A percentile compares a stretch with the other conserved stretches of the same genome.
Evolutionary conservation across 441 rosid species (phyloP).

Genomic region (California macrophylla): DNA sequence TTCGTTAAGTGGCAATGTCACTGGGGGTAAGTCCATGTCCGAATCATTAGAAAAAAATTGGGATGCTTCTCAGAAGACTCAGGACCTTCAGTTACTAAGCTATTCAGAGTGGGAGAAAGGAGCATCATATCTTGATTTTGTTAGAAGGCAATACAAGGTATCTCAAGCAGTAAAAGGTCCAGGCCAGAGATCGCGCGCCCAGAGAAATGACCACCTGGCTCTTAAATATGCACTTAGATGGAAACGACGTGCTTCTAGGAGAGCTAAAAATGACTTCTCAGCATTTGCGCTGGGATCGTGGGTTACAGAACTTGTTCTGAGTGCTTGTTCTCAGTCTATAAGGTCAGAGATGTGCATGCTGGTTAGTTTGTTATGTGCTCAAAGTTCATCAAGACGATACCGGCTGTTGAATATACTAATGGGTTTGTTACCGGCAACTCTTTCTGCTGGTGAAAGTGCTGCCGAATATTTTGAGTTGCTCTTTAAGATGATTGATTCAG

Average conservation of each 20-base stretch:
- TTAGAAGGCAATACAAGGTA: slow-evolving; percentile 95
- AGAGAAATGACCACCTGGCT: slow-evolving; percentile 75
- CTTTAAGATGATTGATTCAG: slow-evolving; percentile 85
- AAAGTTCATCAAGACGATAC: slow-evolving; percentile 78
- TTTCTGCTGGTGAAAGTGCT: slow-evolving; percentile 95
- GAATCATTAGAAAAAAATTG: slow-evolving; percentile 60
- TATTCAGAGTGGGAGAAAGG: slow-evolving; percentile 99
- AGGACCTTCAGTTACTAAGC: slow-evolving; percentile 83
- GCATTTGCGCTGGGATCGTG: slow-evolving; percentile 96
- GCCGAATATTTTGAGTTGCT: slow-evolving; percentile 97
- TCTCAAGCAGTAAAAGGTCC: slow-evolving; percentile 67
- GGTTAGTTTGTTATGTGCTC: slow-evolving; percentile 79
- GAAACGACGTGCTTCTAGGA: slow-evolving; percentile 66
- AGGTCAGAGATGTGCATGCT: slow-evolving; percentile 99
- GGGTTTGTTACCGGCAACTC: slow-evolving; percentile 81
- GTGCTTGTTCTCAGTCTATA: slow-evolving; percentile 99
- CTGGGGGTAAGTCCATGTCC: slow-evolving; percentile 34
- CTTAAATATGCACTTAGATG: slow-evolving; percentile 93
- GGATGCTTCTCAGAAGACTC: slow-evolving; percentile 62
- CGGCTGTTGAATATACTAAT: slow-evolving; percentile 81
- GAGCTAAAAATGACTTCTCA: slow-evolving; percentile 60
- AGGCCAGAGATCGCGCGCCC: slow-evolving; percentile 69
- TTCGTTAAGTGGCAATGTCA: slow-evolving; percentile 30
- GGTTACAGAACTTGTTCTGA: slow-evolving; percentile 95
- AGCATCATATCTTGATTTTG: slow-evolving; percentile 99